Evolutionary conservation across 768 basidiomycete species (phyloP), one percentile per base, ranked within the genome.

Genomic region (Leccinum longicurvipes): DNA sequence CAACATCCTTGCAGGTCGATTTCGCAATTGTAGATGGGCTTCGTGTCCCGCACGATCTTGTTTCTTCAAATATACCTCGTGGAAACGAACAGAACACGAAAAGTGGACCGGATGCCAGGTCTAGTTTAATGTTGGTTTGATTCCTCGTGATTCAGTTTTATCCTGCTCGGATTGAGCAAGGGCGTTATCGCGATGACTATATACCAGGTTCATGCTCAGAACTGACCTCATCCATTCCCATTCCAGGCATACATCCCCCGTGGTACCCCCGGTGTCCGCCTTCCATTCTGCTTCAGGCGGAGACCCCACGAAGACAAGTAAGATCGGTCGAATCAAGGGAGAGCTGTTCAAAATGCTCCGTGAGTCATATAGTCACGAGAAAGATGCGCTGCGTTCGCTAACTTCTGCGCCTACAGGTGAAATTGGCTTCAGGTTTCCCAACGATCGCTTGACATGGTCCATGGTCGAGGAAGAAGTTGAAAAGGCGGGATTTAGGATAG

Each of bases 261-360:
- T n/a, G n/a, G n/a, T n/a, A n/a, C n/a, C n/a, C n/a, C n/a, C n/a
- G n/a, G n/a, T n/a, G n/a, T n/a, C n/a, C n/a, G n/a, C n/a, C n/a
- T n/a, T n/a, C n/a, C n/a, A n/a, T n/a, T n/a, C n/a, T n/a, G n/a
- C n/a, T n/a, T n/a, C n/a, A n/a, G n/a, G n/a, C n/a, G n/a, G n/a
- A n/a, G n/a, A n/a, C n/a, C n/a, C n/a, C n/a, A n/a, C n/a, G n/a
- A n/a, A n/a, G n/a, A n/a, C n/a, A n/a, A n/a, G n/a, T n/a, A n/a
- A n/a, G n/a, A n/a, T n/a, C n/a, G n/a, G n/a, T n/a, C n/a, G n/a
- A n/a, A n/a, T n/a, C n/a, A n/a, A n/a, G n/a, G n/a, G n/a, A n/a
- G n/a, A n/a, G n/a, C n/a, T n/a, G n/a, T n/a, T 51, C 10, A n/a
- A 48, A 3, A 56, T 60, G 60, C 55, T 60, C 39, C 47, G 53